A percentile compares a stretch with the other conserved stretches of the same genome.
phyloP scores from a whole-genome alignment of 1,284 basidiomycete genomes.

The Cutaneotrichosporon daszewskae region DNA sequence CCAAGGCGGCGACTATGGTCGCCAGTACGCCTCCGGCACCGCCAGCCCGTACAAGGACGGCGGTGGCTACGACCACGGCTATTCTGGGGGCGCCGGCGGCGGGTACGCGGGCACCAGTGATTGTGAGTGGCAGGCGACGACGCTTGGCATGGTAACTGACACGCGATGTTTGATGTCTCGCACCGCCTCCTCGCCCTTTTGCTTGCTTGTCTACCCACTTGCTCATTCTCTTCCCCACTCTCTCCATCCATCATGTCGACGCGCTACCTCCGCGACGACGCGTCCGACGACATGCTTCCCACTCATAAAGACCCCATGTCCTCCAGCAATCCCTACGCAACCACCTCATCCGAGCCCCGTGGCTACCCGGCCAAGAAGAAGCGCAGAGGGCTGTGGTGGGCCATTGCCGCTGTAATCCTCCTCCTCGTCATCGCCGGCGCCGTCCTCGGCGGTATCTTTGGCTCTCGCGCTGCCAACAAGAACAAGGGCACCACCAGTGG shows the following conservation, averaged over 20 bases:
- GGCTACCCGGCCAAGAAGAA: conserved; percentile 24
- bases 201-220: conserved; percentile 1
- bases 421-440: conserved; percentile 65
- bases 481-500: conserved; percentile 29
- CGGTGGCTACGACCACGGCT: neutral
- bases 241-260: conserved; percentile 1
- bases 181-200: neutral
- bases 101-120: neutral
- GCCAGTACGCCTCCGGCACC: too few species aligned
- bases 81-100: neutral
- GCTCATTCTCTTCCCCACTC: conserved; percentile 3
- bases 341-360: conserved; percentile 18
- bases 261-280: neutral
- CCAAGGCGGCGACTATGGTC: too few species aligned
- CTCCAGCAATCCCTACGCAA: conserved; percentile 36
- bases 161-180: neutral
- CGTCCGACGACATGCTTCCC: conserved; percentile 8
- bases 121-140: neutral
- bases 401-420: conserved; percentile 47
- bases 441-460: conserved; percentile 72
- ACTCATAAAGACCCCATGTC: conserved; percentile 39
- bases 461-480: conserved; percentile 51
- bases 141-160: neutral
- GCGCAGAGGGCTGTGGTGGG: conserved; percentile 43
- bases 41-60: conserved; percentile 1